Evolutionary conservation across 768 basidiomycete species (phyloP).

Genomic region (Kwoniella heveanensis): DNA sequence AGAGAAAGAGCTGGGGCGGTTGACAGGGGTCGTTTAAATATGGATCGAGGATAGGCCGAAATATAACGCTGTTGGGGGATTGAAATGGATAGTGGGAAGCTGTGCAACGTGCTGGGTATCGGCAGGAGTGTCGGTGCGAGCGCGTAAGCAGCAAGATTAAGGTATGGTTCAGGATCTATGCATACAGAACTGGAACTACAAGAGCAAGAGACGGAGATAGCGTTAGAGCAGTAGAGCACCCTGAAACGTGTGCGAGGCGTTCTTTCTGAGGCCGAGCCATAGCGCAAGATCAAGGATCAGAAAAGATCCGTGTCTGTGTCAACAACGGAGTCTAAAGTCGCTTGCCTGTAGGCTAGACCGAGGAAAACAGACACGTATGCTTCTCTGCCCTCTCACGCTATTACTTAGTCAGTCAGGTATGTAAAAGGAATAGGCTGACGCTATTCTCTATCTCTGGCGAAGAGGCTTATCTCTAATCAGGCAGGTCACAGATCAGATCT

Average conservation of each 20-base stretch:
- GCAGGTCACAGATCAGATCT: not conserved
- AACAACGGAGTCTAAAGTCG: not conserved
- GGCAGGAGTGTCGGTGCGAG: too few species aligned
- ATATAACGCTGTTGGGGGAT: not conserved
- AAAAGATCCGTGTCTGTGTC: not conserved
- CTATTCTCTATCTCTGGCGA: not conserved
- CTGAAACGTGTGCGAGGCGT: slow-evolving; percentile 2
- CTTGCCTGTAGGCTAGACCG: not conserved
- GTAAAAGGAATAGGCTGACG: too few species aligned
- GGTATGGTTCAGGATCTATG: not conserved
- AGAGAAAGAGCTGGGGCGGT: not conserved
- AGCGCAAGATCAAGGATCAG: not conserved
- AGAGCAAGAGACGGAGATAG: not conserved
- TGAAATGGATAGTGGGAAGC: not conserved
- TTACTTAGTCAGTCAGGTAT: too few species aligned
- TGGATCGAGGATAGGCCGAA: not conserved
- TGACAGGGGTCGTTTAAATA: not conserved
- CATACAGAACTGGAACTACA: too few species aligned
- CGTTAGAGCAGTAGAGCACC: not conserved
- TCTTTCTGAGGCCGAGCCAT: not conserved
- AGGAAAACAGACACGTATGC: not conserved
- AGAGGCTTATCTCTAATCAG: not conserved
- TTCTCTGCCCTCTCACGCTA: not conserved
- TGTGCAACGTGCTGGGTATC: not conserved
- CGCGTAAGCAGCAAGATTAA: not conserved